Evolutionary conservation across 805 yeast species (phyloP), one percentile per base, ranked within the genome.

Genomic region (Nakazawaea populi): DNA sequence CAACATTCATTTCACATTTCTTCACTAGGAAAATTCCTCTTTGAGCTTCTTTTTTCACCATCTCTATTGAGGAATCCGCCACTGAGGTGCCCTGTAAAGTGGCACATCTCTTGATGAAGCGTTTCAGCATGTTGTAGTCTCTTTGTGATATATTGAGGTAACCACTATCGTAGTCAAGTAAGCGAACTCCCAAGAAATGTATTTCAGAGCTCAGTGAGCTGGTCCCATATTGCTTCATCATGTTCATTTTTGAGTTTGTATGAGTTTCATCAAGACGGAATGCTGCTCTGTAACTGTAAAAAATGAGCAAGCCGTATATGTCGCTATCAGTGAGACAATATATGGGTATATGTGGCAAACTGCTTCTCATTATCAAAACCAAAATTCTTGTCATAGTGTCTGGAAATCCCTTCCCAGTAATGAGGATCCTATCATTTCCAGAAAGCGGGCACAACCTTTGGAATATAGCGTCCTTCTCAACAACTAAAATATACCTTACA

Each of bases 371-470:
- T 2, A 55, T 54, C 5, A 54, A 44, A 7, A 80, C 55, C 51
- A 83, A 73, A 28, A 59, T 55, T 45, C 73, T 68, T 0, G 89
- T 82, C 5, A 76, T 62, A 10, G 69, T 58, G 60, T 85, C 90
- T 0, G 90, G 89, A 57, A 71, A 83, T 4, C 90, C 90, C 59
- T 78, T 80, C 0, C 87, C 89, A 0, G 89, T 83, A 7, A 85
- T 62, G 0, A 79, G 36, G 1, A 79, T 54, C 12, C 68, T 49
- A 34, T 56, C 53, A 12, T 55, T 52, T 10, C 43, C 24, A 3
- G 51, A 49, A 35, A 63, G 60, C 7, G 75, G 36, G 9, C 67
- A 67, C 34, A 47, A 45, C 14, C 28, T 24, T 36, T 46, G 47
- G 18, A 54, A 43, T 5, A 52, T 31, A n/a, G 60, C 73, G 52